Evolutionary conservation across 768 basidiomycete species (phyloP).

Genomic region (Gymnopilus dilepis): DNA sequence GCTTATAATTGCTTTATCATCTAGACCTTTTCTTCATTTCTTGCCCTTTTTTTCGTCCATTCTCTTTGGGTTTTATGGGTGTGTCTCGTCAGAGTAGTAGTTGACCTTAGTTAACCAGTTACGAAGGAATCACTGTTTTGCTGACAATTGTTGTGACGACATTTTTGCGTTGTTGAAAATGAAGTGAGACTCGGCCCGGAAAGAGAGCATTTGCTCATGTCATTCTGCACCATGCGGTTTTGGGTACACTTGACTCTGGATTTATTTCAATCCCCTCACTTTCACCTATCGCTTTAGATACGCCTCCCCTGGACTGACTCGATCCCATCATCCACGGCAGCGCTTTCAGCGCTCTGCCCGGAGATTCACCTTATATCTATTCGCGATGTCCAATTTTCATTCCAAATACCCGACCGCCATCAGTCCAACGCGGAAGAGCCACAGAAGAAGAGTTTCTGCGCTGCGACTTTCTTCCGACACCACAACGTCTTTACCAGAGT

Average conservation of each 20-base stretch:
- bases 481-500: slow-evolving; percentile 37
- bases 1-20: neutral
- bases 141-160: neutral
- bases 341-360: slow-evolving; percentile 26
- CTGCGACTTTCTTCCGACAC: slow-evolving; percentile 71
- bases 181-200: slow-evolving; percentile 22
- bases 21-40: slow-evolving; percentile 3
- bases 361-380: slow-evolving; percentile 15
- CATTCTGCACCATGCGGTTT: slow-evolving; percentile 22
- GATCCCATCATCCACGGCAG: slow-evolving; percentile 24
- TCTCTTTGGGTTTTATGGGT: neutral
- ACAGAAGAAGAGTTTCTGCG: slow-evolving; percentile 62
- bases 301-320: slow-evolving; percentile 20
- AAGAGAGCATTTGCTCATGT: slow-evolving; percentile 3
- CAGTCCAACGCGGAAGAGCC: slow-evolving; percentile 33
- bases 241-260: slow-evolving; percentile 22
- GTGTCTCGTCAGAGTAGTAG: neutral
- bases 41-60: neutral
- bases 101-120: too few relatives aligned
- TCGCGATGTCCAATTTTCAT: slow-evolving; percentile 27
- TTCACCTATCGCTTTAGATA: slow-evolving; percentile 10
- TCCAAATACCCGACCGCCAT: slow-evolving; percentile 6
- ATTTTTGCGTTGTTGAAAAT: neutral
- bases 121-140: neutral
- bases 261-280: slow-evolving; percentile 4